phyloP scores from a whole-genome alignment of 441 rosid species.

The Capsella rubella region DNA sequence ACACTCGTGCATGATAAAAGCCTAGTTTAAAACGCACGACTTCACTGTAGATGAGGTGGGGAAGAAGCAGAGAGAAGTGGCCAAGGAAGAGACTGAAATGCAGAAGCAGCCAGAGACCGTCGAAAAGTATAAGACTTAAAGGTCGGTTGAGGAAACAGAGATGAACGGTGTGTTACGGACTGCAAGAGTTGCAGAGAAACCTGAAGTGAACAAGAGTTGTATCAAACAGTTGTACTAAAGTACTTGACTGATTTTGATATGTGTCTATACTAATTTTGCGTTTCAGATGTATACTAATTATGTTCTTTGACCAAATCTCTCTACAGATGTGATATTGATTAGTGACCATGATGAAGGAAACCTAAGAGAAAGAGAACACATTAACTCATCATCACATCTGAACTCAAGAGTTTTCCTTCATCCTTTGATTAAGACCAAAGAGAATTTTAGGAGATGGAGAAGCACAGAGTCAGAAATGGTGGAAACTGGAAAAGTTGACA shows the following conservation, averaged over 20 bases:
- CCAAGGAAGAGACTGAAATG: background rate
- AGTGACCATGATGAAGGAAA: conserved; percentile 20
- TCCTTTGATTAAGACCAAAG: background rate
- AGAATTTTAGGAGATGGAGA: background rate
- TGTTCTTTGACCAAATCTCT: background rate
- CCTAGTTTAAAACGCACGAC: background rate
- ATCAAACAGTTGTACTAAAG: background rate
- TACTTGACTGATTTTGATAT: background rate
- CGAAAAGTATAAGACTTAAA: background rate
- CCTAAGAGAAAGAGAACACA: background rate
- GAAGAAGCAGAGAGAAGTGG: conserved; percentile 3
- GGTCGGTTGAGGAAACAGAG: background rate
- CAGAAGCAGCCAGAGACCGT: background rate
- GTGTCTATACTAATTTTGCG: background rate
- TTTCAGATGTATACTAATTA: background rate
- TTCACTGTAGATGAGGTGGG: background rate
- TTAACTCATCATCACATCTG: background rate
- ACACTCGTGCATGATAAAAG: too few relatives aligned
- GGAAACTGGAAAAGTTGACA: background rate
- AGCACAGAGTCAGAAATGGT: conserved; percentile 6
- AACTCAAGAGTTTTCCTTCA: background rate
- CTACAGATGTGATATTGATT: background rate
- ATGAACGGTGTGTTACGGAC: background rate
- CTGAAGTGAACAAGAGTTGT: background rate
- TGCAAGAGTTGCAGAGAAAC: background rate